Evolutionary conservation across 2,329 filamentous ascomycete genomes (phyloP), one percentile per base, ranked within the genome.

Genomic region (Botryotinia globosa): DNA sequence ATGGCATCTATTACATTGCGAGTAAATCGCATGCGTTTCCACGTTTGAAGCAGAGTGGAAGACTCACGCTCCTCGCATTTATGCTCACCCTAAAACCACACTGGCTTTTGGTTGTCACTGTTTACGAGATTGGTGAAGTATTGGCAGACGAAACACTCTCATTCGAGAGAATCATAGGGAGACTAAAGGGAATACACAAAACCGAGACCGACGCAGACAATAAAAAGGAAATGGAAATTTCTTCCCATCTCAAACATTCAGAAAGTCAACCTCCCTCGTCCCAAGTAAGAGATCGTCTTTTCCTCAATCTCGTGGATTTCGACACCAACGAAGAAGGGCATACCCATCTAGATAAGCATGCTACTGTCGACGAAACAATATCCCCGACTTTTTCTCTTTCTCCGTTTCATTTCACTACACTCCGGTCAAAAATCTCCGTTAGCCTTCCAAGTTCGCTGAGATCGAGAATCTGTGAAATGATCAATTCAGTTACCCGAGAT

Each of bases 261-360:
- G 9, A 51, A 12, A 25, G 1, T 51, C 22, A 25, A 51, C 12
- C 45, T 12, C 9, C 22, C 45, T 25, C 25, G 10, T 14, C 9
- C 45, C 22, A 51, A 25, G 22, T 1, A 51, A 51, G 10, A 12
- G 4, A 5, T 1, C 22, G 4, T 51, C 45, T 25, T 25, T 25
- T 4, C 0, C 22, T n/a, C 22, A 25, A 51, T 25, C 2, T 14
- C 4, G 9, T 51, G 25, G 25, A n/a, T 12, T n/a, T n/a, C 4
- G 48, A 51, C 25, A n/a, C 25, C 25, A 8, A 51, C 22, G 6
- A 51, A n/a, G 48, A n/a, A n/a, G 12, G 4, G 4, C 10, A n/a
- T 2, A 14, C 10, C 4, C 10, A n/a, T 51, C 4, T 14, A 4
- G 6, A 51, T 14, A n/a, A 51, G 1, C 4, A n/a, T 25, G 0